Conservation (phyloP, 2,329 filamentous ascomycete species). For the Fusarium sp. region DNA sequence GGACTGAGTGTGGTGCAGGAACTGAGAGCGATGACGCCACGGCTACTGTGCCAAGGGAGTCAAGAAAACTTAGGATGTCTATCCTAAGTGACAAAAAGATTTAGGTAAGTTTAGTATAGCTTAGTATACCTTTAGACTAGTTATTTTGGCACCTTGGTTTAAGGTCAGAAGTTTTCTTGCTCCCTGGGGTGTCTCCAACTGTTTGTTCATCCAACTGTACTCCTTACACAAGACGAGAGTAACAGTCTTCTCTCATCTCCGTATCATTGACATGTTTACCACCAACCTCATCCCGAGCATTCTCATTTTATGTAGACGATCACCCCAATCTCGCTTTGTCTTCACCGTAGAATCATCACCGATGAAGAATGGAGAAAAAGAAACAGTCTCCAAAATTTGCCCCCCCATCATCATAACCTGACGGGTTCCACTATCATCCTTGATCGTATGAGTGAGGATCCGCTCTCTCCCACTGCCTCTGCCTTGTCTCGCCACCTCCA, state of each 20-base stretch:
- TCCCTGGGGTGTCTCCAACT: not conserved
- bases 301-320: not conserved
- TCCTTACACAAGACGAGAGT: not conserved
- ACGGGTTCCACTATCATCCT: conserved; percentile 23
- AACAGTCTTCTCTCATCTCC: not conserved
- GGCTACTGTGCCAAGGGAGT: not conserved
- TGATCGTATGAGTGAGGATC: conserved; percentile 32
- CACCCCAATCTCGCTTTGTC: not conserved
- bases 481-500: conserved; percentile 18
- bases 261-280: not conserved
- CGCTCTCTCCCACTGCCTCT: not conserved
- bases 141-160: too few relatives aligned
- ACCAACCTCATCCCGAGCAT: too few relatives aligned
- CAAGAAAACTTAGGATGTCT: too few relatives aligned
- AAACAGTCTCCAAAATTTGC: conserved; percentile 10
- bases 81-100: too few relatives aligned
- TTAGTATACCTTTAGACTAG: too few relatives aligned
- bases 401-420: conserved; percentile 30
- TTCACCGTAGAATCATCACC: not conserved
- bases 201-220: not conserved
- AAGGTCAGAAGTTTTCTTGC: too few relatives aligned
- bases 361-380: not conserved
- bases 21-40: conserved; percentile 26
- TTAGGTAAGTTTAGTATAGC: too few relatives aligned
- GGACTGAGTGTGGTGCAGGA: conserved; percentile 16